These are phyloP conservation scores for Cucurbita pepo DNA, from an alignment of 306 rosid species.

Conservation along the genomic window DNA sequence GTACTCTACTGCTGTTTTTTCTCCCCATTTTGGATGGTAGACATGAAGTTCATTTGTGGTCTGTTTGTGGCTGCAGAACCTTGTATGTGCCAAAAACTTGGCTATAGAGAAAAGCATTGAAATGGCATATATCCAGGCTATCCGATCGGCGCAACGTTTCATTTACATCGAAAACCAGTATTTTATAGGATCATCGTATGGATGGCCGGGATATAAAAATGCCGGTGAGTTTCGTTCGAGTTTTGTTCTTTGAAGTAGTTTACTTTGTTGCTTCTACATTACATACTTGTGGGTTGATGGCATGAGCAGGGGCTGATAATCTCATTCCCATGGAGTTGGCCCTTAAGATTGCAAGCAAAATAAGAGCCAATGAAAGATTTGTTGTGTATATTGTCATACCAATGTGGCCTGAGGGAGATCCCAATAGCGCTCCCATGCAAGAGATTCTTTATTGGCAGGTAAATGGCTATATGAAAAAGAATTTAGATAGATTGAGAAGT, in stretches of 20 bases:
- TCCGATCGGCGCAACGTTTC: constrained; percentile 90
- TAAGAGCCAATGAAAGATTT: constrained; percentile 76
- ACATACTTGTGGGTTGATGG: not conserved
- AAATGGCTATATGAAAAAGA: constrained; percentile 1
- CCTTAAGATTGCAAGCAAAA: constrained; percentile 70
- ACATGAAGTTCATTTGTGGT: constrained; percentile 1
- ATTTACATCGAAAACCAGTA: constrained; percentile 93
- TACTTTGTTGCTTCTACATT: not conserved
- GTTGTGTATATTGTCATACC: constrained; percentile 71
- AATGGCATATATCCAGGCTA: constrained; percentile 79
- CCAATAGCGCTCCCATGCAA: constrained; percentile 59
- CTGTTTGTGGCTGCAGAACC: constrained; percentile 50
- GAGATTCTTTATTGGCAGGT: constrained; percentile 99
- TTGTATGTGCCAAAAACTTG: constrained; percentile 55
- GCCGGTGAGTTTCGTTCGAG: constrained; percentile 42
- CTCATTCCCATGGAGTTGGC: constrained; percentile 97
- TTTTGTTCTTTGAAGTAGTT: not conserved
- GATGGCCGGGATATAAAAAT: constrained; percentile 67
- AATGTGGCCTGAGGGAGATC: constrained; percentile 99
- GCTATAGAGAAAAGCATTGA: constrained; percentile 85
- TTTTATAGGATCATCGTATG: constrained; percentile 85
- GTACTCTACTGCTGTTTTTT: not conserved
- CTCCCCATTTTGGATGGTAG: not conserved
- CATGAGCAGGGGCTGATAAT: constrained; percentile 78
- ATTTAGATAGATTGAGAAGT: not conserved